Evolutionary conservation across 768 basidiomycete genomes (phyloP), one percentile per base, ranked within the genome.

Genomic region (Lactarius hengduanensis): DNA sequence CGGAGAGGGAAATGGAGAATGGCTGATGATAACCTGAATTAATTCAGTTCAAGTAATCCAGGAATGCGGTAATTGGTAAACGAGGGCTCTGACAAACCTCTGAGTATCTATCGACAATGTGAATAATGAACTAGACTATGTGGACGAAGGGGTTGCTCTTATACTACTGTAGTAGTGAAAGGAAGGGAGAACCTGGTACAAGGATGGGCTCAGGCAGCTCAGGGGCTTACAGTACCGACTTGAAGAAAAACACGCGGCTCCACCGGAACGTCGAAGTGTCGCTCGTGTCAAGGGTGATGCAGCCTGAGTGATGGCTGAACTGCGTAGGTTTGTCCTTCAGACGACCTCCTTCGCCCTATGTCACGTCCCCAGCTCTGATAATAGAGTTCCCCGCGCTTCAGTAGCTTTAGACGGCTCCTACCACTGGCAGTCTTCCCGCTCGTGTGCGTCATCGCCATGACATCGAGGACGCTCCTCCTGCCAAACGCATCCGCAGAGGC

Each of bases 11-110:
- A 65, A 75, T 90, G 45, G 77, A 92, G 43, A 83, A 86, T 61
- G 89, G 86, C 15, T 86, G 86, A 65, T 78, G 90, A 36, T 82
- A 77, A 57, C 79, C 80, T 36, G 80, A 89, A 15, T 26, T 26
- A 26, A 26, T 26, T 26, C 26, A 26, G 26, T 26, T 26, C 26
- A 26, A 26, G 26, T 26, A 26, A 22, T 11, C 4, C 10, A 5
- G 4, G 15, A 26, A 11, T 13, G n/a, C 1, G 45, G 22, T 8
- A 50, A 81, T 65, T 81, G 68, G n/a, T n/a, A n/a, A n/a, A n/a
- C n/a, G n/a, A n/a, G n/a, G n/a, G 63, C 73, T 30, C 32, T 45
- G 20, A 57, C 41, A 47, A 30, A 45, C 53, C 16, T 16, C 26
- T 54, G 26, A 28, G 47, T 26, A 6, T 5, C 47, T 22, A 26